Conservation (phyloP, 2,329 filamentous ascomycete species). For the Fusarium haematococcum region DNA sequence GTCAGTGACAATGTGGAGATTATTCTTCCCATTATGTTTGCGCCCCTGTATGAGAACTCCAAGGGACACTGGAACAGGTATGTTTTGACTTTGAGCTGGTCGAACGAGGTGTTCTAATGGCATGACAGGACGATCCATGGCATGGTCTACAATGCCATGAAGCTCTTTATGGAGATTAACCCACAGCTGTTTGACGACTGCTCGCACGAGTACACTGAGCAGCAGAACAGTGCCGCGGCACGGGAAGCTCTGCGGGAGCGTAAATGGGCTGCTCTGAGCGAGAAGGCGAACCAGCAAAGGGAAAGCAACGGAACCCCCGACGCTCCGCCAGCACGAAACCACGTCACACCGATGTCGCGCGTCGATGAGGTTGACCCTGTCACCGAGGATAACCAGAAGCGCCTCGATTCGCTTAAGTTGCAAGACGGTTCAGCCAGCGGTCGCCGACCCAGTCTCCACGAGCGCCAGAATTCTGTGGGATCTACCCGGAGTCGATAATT, state of each 20-base stretch:
- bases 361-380: slow-evolving; percentile 83
- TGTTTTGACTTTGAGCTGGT: slow-evolving; percentile 41
- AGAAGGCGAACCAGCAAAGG: slow-evolving; percentile 80
- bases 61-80: slow-evolving; percentile 99
- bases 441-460: slow-evolving; percentile 65
- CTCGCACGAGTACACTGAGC: slow-evolving; percentile 96
- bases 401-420: slow-evolving; percentile 89
- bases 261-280: slow-evolving; percentile 88
- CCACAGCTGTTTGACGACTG: slow-evolving; percentile 98
- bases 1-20: slow-evolving; percentile 99
- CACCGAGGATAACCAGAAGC: slow-evolving; percentile 85
- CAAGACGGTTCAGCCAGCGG: slow-evolving; percentile 75
- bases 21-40: slow-evolving; percentile 99
- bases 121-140: slow-evolving; percentile 89
- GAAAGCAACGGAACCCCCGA: slow-evolving; percentile 48
- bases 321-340: slow-evolving; percentile 48
- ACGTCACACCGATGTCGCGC: slow-evolving; percentile 58
- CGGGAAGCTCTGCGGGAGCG: slow-evolving; percentile 84
- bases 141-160: slow-evolving; percentile 99
- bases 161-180: slow-evolving; percentile 99
- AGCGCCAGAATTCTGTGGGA: slow-evolving; percentile 70
- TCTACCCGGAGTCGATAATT: slow-evolving; percentile 65
- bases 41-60: slow-evolving; percentile 96
- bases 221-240: slow-evolving; percentile 91
- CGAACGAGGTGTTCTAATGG: slow-evolving; percentile 35